Evolutionary conservation across 768 basidiomycete species (phyloP).

Genomic region (Pulveroboletus sp.): DNA sequence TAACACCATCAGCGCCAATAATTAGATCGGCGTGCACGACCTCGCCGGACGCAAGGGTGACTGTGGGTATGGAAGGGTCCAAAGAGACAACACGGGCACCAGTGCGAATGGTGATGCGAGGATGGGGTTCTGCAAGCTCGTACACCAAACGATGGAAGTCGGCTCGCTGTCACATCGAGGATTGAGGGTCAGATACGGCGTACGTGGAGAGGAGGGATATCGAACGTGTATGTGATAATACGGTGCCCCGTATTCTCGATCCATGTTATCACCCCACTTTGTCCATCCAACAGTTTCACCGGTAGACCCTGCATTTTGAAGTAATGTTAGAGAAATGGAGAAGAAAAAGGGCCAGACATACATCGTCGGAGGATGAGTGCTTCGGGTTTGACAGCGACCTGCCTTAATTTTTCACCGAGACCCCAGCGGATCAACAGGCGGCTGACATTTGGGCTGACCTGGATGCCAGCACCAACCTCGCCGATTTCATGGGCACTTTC

Average conservation of each 20-base stretch:
- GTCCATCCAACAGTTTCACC: conserved; percentile 38
- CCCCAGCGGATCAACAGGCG: conserved; percentile 53
- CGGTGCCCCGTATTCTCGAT: conserved; percentile 31
- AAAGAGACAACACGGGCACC: conserved; percentile 36
- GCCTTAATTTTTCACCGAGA: conserved; percentile 38
- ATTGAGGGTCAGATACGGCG: background rate
- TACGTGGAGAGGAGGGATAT: background rate
- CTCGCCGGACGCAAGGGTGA: conserved; percentile 43
- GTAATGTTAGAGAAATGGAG: background rate
- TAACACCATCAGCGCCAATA: conserved; percentile 53
- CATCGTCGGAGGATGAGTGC: conserved; percentile 43
- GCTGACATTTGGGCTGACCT: conserved; percentile 41
- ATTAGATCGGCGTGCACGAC: conserved; percentile 43
- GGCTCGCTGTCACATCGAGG: conserved; percentile 37
- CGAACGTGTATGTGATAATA: conserved; percentile 35
- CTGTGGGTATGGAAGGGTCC: conserved; percentile 30
- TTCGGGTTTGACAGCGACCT: conserved; percentile 38
- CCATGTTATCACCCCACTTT: conserved; percentile 34
- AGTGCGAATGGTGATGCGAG: conserved; percentile 33
- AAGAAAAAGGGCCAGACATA: conserved; percentile 11
- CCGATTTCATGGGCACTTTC: conserved; percentile 39
- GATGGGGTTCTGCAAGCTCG: conserved; percentile 35
- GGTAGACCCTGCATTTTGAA: conserved; percentile 21
- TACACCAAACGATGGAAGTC: conserved; percentile 44
- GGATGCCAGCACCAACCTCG: conserved; percentile 54